Evolutionary conservation across 2,329 filamentous ascomycete species (phyloP).

Genomic region (Trichoderma koningii): DNA sequence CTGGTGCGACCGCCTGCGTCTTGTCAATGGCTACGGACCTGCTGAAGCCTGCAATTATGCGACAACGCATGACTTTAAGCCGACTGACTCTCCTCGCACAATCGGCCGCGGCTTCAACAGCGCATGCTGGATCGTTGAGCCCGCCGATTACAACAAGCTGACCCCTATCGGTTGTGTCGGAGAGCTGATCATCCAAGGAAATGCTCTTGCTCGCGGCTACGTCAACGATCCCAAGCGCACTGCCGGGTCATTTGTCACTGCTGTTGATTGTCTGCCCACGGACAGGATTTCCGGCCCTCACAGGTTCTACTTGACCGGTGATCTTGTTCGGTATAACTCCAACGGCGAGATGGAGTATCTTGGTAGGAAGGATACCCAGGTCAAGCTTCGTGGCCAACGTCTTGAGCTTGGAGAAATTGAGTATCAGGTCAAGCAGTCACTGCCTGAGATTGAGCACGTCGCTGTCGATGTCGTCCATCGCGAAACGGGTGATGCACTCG

Average conservation of each 20-base stretch:
- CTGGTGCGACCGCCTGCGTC: conserved; percentile 29
- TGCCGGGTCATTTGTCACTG: conserved; percentile 33
- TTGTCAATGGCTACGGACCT: conserved; percentile 31
- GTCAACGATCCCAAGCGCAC: conserved; percentile 42
- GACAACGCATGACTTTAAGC: conserved; percentile 16
- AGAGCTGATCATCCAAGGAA: conserved; percentile 36
- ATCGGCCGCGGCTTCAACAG: conserved; percentile 28
- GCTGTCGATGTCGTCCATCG: conserved; percentile 15
- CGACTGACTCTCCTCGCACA: conserved; percentile 12
- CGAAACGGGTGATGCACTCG: neutral
- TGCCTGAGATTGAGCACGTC: conserved; percentile 5
- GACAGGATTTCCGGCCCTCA: neutral
- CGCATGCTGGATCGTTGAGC: conserved; percentile 32
- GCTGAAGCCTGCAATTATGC: conserved; percentile 30
- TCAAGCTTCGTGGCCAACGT: conserved; percentile 27
- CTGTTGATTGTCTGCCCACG: conserved; percentile 33
- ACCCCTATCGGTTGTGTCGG: conserved; percentile 31
- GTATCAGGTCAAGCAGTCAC: conserved; percentile 15
- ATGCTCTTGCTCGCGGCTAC: conserved; percentile 51
- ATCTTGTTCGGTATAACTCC: conserved; percentile 24
- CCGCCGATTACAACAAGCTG: conserved; percentile 29
- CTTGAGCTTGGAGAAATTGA: conserved; percentile 28
- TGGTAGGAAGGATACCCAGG: conserved; percentile 27
- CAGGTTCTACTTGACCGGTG: conserved; percentile 34
- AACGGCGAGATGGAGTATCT: conserved; percentile 15